phyloP scores from a whole-genome alignment of 208 protist species.

The Herpetomonas tarakana region DNA sequence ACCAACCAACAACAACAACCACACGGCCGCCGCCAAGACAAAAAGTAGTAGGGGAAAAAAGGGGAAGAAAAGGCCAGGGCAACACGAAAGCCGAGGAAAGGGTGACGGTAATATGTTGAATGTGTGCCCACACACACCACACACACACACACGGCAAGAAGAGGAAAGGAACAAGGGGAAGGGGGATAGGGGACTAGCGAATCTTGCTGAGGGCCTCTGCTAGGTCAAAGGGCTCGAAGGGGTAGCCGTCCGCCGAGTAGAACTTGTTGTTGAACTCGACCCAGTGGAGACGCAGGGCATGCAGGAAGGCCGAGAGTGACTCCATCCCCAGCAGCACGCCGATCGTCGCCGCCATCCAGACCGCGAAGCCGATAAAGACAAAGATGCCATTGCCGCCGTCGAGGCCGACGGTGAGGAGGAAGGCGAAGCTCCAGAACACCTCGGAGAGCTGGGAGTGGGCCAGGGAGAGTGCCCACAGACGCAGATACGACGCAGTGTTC shows the following conservation, averaged over 20 bases:
- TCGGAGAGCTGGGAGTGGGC: conserved; percentile 97
- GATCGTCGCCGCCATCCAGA: conserved; percentile 94
- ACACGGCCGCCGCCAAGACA: too few relatives aligned
- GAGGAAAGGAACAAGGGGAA: too few relatives aligned
- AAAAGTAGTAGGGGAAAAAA: too few relatives aligned
- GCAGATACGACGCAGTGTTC: conserved; percentile 99
- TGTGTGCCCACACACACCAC: too few relatives aligned
- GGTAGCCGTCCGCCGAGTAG: conserved; percentile 89
- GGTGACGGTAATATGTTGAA: too few relatives aligned
- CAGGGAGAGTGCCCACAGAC: conserved; percentile 99
- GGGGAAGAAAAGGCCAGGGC: too few relatives aligned
- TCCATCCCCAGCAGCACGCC: conserved; percentile 99
- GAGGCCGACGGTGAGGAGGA: conserved; percentile 35
- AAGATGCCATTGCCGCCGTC: conserved; percentile 55
- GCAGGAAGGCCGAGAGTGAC: conserved; percentile 98
- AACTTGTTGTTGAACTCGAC: conserved; percentile 98
- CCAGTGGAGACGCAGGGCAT: conserved; percentile 98
- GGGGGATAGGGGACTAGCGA: too few relatives aligned
- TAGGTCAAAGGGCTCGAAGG: conserved; percentile 54
- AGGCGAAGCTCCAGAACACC: conserved; percentile 86
- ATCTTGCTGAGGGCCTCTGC: neutral
- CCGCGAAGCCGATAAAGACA: conserved; percentile 79
- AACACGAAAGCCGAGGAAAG: too few relatives aligned
- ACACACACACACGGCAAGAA: too few relatives aligned
- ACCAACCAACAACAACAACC: too few relatives aligned